Evolutionary conservation across 2,329 filamentous ascomycete species (phyloP).

Genomic region (Pseudogymnoascus sp.): DNA sequence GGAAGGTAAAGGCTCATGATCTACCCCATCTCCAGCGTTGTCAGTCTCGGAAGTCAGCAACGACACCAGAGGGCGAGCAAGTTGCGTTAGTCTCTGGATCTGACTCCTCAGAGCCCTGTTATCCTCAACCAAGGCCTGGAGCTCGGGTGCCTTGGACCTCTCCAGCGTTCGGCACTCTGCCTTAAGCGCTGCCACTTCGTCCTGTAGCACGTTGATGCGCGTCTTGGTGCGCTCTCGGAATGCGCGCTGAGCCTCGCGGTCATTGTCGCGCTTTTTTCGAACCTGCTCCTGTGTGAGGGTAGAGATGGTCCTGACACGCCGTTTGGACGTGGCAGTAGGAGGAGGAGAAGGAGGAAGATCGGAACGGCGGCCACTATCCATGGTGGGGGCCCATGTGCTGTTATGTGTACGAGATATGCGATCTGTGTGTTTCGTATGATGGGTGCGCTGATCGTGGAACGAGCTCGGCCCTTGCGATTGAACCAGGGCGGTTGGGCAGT

Average conservation of each 20-base stretch:
- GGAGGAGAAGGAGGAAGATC: not conserved
- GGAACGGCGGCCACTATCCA: not conserved
- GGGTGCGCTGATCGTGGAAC: not conserved
- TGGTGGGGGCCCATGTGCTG: not conserved
- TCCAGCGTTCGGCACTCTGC: not conserved
- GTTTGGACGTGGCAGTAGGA: not conserved
- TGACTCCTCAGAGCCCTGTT: not conserved
- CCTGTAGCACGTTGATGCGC: constrained; percentile 8
- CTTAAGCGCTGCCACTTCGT: not conserved
- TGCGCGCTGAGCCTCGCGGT: constrained; percentile 10
- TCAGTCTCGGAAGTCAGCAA: not conserved
- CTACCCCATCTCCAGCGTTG: not conserved
- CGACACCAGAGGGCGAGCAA: not conserved
- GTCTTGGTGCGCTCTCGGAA: constrained; percentile 3
- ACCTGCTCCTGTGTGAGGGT: constrained; percentile 10
- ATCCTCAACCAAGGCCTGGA: not conserved
- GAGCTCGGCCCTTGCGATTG: not conserved
- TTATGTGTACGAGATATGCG: not conserved
- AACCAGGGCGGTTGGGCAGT: not conserved
- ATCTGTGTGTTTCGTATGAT: not conserved
- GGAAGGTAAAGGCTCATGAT: not conserved
- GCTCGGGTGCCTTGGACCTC: not conserved
- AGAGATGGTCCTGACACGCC: not conserved
- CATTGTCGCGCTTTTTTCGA: not conserved
- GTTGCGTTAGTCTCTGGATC: not conserved